Percentiles rank a stretch among this genome's conserved stretches.
Conservation (phyloP, 169 alveolate species). For the Condylostoma magnum region DNA sequence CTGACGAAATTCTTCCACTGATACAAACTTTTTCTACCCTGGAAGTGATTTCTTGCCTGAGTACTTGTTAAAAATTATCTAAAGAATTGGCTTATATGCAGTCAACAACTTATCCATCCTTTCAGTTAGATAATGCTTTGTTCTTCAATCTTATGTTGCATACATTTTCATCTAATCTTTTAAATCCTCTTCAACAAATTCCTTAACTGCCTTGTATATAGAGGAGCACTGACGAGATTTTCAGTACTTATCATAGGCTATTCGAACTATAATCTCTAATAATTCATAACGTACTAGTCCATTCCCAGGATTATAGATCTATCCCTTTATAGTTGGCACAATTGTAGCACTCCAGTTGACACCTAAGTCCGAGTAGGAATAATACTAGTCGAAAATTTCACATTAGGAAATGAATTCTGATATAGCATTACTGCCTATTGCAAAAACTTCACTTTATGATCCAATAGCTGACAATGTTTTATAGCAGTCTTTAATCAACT, state of each 20-base stretch:
- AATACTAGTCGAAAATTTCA: too few relatives aligned
- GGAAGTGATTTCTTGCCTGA: slow-evolving; percentile 16
- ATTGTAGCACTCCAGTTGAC: too few relatives aligned
- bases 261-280: slow-evolving; percentile 52
- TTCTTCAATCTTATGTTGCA: not conserved
- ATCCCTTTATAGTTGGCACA: too few relatives aligned
- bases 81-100: not conserved
- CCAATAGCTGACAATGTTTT: slow-evolving; percentile 45
- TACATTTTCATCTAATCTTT: not conserved
- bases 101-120: not conserved
- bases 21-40: slow-evolving; percentile 2
- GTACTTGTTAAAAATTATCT: not conserved
- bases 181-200: not conserved
- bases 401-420: too few relatives aligned
- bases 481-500: slow-evolving; percentile 38
- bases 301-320: slow-evolving; percentile 47
- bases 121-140: not conserved
- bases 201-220: not conserved
- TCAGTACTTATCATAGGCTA: slow-evolving; percentile 44
- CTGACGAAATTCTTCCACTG: slow-evolving; percentile 16
- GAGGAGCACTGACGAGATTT: not conserved
- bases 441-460: slow-evolving; percentile 44
- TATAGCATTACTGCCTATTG: too few relatives aligned
- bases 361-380: too few relatives aligned
- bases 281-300: slow-evolving; percentile 48